phyloP scores from a whole-genome alignment of 257 asterid species.

The Penstemon barbatus region DNA sequence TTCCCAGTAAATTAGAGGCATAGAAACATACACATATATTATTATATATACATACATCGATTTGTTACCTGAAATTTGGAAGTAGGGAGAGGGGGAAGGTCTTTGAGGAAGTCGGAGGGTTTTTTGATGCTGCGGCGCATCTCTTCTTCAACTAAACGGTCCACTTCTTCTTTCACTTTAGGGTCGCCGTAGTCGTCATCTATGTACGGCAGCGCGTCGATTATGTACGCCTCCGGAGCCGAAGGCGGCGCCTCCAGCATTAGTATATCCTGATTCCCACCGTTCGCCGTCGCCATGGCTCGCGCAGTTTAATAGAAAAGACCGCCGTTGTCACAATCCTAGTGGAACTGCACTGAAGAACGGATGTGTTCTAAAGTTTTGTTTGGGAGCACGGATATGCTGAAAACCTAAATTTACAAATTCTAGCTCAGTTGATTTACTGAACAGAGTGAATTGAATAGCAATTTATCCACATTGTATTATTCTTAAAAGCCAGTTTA shows the following conservation, averaged over 20 bases:
- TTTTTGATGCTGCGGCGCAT: conserved; percentile 86
- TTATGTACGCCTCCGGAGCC: conserved; percentile 53
- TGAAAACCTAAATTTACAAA: no score
- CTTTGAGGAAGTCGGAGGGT: conserved; percentile 93
- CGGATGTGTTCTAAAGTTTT: no score
- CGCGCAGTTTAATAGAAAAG: not conserved
- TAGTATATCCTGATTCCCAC: conserved; percentile 49
- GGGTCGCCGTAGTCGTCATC: conserved; percentile 93
- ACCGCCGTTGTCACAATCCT: no score
- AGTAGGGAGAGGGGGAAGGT: conserved; percentile 77
- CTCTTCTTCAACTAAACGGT: conserved; percentile 88
- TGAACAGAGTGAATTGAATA: no score
- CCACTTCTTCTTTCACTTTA: conserved; percentile 73
- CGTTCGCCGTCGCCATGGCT: conserved; percentile 37
- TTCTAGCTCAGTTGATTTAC: no score
- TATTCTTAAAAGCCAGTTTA: no score
- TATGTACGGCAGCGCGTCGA: conserved; percentile 94
- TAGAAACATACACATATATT: not conserved
- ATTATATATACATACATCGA: not conserved
- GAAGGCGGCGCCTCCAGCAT: conserved; percentile 95
- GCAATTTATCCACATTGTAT: no score
- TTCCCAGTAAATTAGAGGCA: not conserved
- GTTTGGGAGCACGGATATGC: no score
- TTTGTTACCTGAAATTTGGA: conserved; percentile 58
- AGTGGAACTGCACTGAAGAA: no score